Conservation (phyloP, 2,329 filamentous ascomycete species). For the Thielaviopsis punctulata region DNA sequence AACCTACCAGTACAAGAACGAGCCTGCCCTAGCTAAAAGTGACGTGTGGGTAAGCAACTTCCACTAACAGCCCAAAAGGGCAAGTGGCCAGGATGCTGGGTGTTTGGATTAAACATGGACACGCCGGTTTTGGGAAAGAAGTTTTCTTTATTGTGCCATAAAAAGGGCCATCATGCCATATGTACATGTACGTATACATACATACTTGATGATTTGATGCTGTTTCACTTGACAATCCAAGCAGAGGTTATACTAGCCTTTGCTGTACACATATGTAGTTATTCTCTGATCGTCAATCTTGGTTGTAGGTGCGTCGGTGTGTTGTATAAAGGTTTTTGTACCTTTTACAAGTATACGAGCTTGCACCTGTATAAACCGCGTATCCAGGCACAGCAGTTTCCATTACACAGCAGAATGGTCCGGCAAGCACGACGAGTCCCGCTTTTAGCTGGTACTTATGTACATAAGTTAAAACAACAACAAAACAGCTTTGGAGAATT, state of each 20-base stretch:
- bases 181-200: too few species aligned
- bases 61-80: background rate
- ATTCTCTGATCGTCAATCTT: too few species aligned
- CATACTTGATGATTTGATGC: too few species aligned
- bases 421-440: background rate
- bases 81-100: background rate
- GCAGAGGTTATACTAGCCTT: too few species aligned
- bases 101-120: background rate
- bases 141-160: background rate
- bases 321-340: too few species aligned
- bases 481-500: too few species aligned
- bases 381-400: background rate
- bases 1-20: background rate
- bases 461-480: too few species aligned
- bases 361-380: background rate
- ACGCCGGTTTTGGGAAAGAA: background rate
- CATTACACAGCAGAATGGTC: background rate
- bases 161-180: too few species aligned
- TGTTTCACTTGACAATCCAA: too few species aligned
- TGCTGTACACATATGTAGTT: too few species aligned
- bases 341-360: background rate
- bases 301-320: too few species aligned
- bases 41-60: constrained; percentile 3
- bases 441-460: too few species aligned
- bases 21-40: background rate